Percentiles rank a stretch among this genome's conserved stretches.
Evolutionary conservation across 2,329 filamentous ascomycete species (phyloP).

Genomic region (Claviceps maximensis): DNA sequence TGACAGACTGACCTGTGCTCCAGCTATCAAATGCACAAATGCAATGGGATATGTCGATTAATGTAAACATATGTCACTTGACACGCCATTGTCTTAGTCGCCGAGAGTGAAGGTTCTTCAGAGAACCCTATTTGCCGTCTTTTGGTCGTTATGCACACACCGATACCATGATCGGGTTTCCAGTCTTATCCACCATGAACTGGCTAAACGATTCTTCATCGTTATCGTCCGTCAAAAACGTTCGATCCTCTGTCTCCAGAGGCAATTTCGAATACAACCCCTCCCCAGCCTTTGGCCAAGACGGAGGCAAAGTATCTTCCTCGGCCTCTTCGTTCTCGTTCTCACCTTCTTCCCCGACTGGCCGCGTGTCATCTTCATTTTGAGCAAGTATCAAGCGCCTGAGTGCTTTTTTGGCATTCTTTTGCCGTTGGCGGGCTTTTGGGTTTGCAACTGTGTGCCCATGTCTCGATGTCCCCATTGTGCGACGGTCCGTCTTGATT

Average conservation of each 20-base stretch:
- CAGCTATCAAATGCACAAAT: neutral
- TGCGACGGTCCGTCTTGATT: slow-evolving; percentile 3
- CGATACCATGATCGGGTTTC: slow-evolving; percentile 23
- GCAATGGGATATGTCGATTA: neutral
- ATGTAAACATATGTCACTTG: too few species aligned
- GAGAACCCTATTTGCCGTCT: neutral
- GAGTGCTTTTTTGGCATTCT: slow-evolving; percentile 20
- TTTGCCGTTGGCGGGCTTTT: slow-evolving; percentile 19
- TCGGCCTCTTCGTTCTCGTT: neutral
- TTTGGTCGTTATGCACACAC: slow-evolving; percentile 12
- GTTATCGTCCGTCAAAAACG: slow-evolving; percentile 24
- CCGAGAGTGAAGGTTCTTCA: neutral
- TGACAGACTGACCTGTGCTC: neutral
- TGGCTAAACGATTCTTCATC: slow-evolving; percentile 31
- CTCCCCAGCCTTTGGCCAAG: slow-evolving; percentile 26
- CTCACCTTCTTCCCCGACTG: slow-evolving; percentile 13
- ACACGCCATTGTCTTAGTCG: neutral
- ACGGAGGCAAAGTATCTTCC: slow-evolving; percentile 22
- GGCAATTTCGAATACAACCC: slow-evolving; percentile 26
- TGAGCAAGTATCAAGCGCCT: slow-evolving; percentile 17
- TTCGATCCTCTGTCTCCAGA: slow-evolving; percentile 24
- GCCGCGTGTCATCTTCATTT: slow-evolving; percentile 12
- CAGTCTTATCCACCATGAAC: slow-evolving; percentile 25
- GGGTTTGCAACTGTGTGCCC: slow-evolving; percentile 16
- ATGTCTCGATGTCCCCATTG: slow-evolving; percentile 15